phyloP scores from a whole-genome alignment of 371 early-diverging fungal genomes.

The Chytridium lagenaria region DNA sequence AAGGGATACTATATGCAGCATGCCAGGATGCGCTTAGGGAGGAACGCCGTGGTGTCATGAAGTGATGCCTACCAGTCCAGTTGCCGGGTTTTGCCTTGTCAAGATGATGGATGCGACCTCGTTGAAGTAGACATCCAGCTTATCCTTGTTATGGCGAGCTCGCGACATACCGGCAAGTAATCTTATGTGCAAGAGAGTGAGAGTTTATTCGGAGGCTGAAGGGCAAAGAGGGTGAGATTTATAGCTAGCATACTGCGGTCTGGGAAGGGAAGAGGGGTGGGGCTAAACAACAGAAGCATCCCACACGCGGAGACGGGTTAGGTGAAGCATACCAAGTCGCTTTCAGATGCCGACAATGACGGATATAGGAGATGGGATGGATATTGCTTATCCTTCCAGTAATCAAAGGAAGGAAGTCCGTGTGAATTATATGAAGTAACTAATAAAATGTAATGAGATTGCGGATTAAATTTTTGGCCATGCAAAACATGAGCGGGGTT shows the following conservation, averaged over 20 bases:
- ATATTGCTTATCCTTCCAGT: too few species aligned
- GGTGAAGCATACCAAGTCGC: too few species aligned
- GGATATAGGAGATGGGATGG: too few species aligned
- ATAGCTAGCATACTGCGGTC: not conserved
- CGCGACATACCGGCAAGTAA: not conserved
- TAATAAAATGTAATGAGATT: too few species aligned
- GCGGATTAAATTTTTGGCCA: too few species aligned
- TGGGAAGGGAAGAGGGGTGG: not conserved
- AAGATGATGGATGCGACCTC: constrained; percentile 78
- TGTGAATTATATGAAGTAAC: too few species aligned
- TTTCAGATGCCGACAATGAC: too few species aligned
- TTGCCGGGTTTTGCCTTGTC: constrained; percentile 78
- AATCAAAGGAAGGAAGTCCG: too few species aligned
- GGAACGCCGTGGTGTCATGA: not conserved
- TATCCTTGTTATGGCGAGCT: not conserved
- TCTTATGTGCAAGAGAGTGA: not conserved
- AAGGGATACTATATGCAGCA: not conserved
- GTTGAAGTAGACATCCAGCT: constrained; percentile 75
- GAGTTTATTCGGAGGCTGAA: not conserved
- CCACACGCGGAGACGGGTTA: too few species aligned
- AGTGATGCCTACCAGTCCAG: constrained; percentile 63
- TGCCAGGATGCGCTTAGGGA: not conserved
- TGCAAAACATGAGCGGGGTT: too few species aligned
- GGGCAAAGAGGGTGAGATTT: not conserved
- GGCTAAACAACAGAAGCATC: not conserved